These are phyloP conservation scores for Suillus alpinus DNA, from an alignment of 768 basidiomycete genomes.

Conservation along the genomic window DNA sequence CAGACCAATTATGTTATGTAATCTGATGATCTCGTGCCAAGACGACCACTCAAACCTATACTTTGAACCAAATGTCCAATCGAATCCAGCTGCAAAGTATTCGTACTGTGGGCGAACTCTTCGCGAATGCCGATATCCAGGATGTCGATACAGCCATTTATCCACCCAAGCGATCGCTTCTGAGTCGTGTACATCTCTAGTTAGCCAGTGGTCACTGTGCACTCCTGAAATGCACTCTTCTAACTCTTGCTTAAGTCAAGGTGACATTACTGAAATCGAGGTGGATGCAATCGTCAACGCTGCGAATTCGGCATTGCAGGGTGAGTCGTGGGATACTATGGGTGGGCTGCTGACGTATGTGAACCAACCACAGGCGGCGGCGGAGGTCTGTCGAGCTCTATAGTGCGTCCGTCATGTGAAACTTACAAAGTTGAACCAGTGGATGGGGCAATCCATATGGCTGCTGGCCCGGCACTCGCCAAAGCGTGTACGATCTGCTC, in stretches of 20 bases:
- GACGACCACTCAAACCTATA: not conserved
- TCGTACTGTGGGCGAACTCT: conserved; percentile 54
- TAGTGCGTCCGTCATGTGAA: not conserved
- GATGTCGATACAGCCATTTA: conserved; percentile 34
- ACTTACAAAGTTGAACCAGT: conserved; percentile 43
- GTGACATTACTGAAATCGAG: conserved; percentile 72
- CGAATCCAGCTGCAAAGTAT: conserved; percentile 41
- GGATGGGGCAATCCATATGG: conserved; percentile 78
- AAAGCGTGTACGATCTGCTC: not conserved
- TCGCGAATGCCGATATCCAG: conserved; percentile 39
- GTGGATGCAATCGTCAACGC: conserved; percentile 82
- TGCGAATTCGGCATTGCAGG: conserved; percentile 69
- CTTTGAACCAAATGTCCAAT: conserved; percentile 18
- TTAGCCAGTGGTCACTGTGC: conserved; percentile 35
- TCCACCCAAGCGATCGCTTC: conserved; percentile 34
- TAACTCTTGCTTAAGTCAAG: conserved; percentile 47
- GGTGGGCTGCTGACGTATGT: not conserved
- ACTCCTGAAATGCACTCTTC: not conserved
- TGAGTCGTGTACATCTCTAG: conserved; percentile 68
- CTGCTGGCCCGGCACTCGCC: conserved; percentile 66
- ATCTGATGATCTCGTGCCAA: too few relatives aligned
- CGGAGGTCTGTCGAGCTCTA: conserved; percentile 50
- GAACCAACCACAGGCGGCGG: conserved; percentile 57
- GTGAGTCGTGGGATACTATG: conserved; percentile 34
- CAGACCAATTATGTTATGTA: too few relatives aligned